A percentile compares a stretch with the other conserved stretches of the same genome.
Evolutionary conservation across 2,329 filamentous ascomycete species (phyloP).

Genomic region (Tolypocladium amazonense): DNA sequence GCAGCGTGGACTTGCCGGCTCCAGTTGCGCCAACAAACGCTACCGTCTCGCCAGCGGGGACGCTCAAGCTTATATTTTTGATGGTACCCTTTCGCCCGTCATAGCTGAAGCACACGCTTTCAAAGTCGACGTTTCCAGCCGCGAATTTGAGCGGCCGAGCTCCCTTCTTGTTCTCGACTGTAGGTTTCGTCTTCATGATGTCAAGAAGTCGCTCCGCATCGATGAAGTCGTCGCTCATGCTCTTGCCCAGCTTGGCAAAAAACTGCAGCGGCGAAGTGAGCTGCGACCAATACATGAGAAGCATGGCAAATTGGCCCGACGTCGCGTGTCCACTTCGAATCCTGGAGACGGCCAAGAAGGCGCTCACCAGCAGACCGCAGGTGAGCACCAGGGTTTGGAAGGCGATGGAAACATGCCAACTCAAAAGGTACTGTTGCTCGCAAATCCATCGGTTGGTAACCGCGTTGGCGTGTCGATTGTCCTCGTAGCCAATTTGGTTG

Average conservation of each 20-base stretch:
- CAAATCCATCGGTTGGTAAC: conserved; percentile 29
- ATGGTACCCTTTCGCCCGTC: conserved; percentile 48
- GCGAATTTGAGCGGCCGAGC: conserved; percentile 38
- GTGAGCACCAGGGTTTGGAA: conserved; percentile 55
- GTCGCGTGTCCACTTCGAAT: conserved; percentile 50
- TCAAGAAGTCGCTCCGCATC: conserved; percentile 47
- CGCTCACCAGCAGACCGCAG: conserved; percentile 55
- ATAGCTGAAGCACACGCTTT: conserved; percentile 46
- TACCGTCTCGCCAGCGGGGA: conserved; percentile 41
- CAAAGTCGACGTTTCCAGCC: conserved; percentile 44
- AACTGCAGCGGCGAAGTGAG: conserved; percentile 61
- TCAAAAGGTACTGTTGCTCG: conserved; percentile 26
- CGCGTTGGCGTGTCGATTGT: conserved; percentile 40
- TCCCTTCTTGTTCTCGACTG: conserved; percentile 39
- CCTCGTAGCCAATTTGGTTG: conserved; percentile 48
- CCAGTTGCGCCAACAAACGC: conserved; percentile 52
- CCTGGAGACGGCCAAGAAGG: conserved; percentile 52
- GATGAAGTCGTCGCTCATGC: conserved; percentile 44
- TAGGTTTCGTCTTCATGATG: conserved; percentile 47
- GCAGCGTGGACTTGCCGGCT: conserved; percentile 46
- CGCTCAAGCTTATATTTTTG: conserved; percentile 39
- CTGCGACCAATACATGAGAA: conserved; percentile 66
- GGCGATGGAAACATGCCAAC: conserved; percentile 40
- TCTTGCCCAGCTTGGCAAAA: conserved; percentile 49
- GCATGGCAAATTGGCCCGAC: conserved; percentile 58